These are phyloP conservation scores for Parmales sp. DNA, from an alignment of 108 stramenopile genomes.

Conservation along the genomic window DNA sequence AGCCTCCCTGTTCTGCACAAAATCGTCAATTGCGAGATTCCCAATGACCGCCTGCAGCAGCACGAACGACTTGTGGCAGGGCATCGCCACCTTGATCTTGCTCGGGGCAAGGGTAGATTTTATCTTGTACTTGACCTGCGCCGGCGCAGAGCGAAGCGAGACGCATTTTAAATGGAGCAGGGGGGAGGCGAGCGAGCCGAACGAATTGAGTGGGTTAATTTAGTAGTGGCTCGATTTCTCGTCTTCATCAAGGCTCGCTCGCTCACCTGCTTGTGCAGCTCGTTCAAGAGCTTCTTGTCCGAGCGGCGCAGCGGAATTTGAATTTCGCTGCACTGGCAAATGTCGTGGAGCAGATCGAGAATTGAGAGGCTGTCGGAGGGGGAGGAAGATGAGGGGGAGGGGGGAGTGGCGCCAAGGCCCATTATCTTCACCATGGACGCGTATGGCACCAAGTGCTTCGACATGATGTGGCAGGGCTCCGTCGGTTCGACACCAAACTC, in stretches of 20 bases:
- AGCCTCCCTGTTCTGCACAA: conserved; percentile 60
- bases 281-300: conserved; percentile 67
- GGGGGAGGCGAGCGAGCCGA: too few relatives aligned
- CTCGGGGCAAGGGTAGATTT: conserved; percentile 38
- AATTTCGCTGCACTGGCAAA: conserved; percentile 49
- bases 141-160: too few relatives aligned
- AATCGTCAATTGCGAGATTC: conserved; percentile 46
- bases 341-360: conserved; percentile 46
- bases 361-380: conserved; percentile 43
- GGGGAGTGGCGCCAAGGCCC: conserved; percentile 25
- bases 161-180: too few relatives aligned
- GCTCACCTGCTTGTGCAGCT: conserved; percentile 52
- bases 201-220: too few relatives aligned
- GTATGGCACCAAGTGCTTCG: conserved; percentile 53
- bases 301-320: conserved; percentile 52
- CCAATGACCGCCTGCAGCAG: conserved; percentile 66
- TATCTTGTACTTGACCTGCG: conserved; percentile 56
- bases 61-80: conserved; percentile 66
- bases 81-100: conserved; percentile 59
- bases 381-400: too few relatives aligned
- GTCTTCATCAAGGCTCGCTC: too few relatives aligned
- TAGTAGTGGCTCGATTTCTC: too few relatives aligned
- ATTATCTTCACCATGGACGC: conserved; percentile 55
- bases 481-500: not conserved
- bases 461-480: conserved; percentile 43